Percentiles rank a stretch among this genome's conserved stretches.
These are phyloP conservation scores for Nannizziopsis barbatae DNA, from an alignment of 2,329 filamentous ascomycete species.

Conservation along the genomic window DNA sequence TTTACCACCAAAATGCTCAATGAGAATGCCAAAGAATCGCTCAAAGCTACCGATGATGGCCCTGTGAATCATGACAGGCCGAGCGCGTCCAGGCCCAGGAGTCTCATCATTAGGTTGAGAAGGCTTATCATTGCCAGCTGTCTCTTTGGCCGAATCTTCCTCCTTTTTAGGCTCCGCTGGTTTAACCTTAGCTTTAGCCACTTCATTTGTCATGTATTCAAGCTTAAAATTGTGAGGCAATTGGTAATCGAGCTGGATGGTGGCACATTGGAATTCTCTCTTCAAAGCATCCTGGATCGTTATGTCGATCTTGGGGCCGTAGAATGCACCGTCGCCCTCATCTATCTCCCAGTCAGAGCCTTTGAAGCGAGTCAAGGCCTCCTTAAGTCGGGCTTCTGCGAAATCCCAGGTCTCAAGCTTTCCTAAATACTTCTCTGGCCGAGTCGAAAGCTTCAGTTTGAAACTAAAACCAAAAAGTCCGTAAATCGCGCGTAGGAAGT, in stretches of 20 bases:
- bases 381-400: conserved; percentile 69
- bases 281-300: conserved; percentile 79
- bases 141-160: conserved; percentile 24
- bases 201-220: conserved; percentile 68
- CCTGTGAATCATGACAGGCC: conserved; percentile 43
- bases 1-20: conserved; percentile 42
- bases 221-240: conserved; percentile 75
- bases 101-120: conserved; percentile 25
- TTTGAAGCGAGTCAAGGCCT: conserved; percentile 68
- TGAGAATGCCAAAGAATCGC: conserved; percentile 42
- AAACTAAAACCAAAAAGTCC: conserved; percentile 79
- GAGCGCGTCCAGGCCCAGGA: conserved; percentile 34
- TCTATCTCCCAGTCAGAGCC: conserved; percentile 76
- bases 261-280: conserved; percentile 80
- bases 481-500: conserved; percentile 72
- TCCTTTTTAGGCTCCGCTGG: conserved; percentile 32
- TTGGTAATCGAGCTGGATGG: conserved; percentile 89
- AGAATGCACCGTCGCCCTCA: conserved; percentile 92
- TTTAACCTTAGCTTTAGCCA: conserved; percentile 32
- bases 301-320: conserved; percentile 97
- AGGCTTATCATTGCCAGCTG: conserved; percentile 30
- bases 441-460: conserved; percentile 88
- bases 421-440: conserved; percentile 79
- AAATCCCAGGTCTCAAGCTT: conserved; percentile 78
- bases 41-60: conserved; percentile 43